Base-by-base conservation (phyloP, 2,329 filamentous ascomycete genomes). In the Fusarium newnesense region DNA sequence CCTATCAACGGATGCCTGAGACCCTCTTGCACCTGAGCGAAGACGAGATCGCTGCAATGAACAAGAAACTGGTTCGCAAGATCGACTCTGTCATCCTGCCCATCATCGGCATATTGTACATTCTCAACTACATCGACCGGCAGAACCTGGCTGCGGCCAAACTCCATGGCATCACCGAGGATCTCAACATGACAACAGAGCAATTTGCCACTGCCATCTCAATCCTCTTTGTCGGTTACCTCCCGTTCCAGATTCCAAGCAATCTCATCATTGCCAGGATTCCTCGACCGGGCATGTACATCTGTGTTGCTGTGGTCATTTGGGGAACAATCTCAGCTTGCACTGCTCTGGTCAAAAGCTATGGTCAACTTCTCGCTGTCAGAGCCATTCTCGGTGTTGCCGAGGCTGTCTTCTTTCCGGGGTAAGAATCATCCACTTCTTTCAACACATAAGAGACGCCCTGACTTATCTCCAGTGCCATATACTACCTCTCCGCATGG, bases 321-420 rank as follows among this genome's bases (percentile, higher is more conserved):
- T 79, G 77, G 77, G 77, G 77, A 3, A 43, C 70, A 2, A 75
- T 79, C 26, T 77, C 75, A 5, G 63, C 73, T 2, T 60, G 66
- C 18, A 89, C 85, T n/a, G 86, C 86, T 2, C 83, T 81, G 6
- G 85, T 85, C 4, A 80, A 87, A 26, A 84, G 72, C 49, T 74
- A 67, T 21, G 49, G 40, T 4, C 66, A 70, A 16, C 59, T 74
- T 19, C 50, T 74, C 2, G 88, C 83, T 69, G 83, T 81, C 10
- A 84, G 86, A 10, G 62, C 69, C 2, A 46, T 77, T 49, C 80
- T 89, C 1, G 87, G 87, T 37, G 84, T 86, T 43, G 82, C 87
- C 15, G 87, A 89, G 73, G 89, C 89, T 1, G 85, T 87, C 7
- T 88, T 88, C 78, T 88, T 89, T 74, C 84, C 84, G 0, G 84